Evolutionary conservation across 2,329 filamentous ascomycete genomes (phyloP).

Genomic region (Ramularia endophylla): DNA sequence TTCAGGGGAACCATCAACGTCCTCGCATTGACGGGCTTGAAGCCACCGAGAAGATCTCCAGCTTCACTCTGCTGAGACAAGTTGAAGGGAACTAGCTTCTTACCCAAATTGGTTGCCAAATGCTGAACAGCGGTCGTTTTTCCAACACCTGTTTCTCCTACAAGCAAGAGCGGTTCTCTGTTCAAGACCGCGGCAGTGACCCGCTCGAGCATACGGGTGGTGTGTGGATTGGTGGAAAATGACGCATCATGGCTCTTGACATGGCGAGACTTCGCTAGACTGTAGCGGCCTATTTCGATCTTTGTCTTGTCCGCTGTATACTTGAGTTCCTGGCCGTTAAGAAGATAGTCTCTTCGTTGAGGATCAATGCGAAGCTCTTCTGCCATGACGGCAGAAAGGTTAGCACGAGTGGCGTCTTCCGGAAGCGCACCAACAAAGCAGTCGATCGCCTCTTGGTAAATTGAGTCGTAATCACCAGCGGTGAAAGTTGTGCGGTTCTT

Average conservation of each 20-base stretch:
- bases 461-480: constrained; percentile 68
- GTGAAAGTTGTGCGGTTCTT: constrained; percentile 55
- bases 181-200: constrained; percentile 76
- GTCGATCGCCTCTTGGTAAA: constrained; percentile 90
- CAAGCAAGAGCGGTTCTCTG: constrained; percentile 83
- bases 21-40: constrained; percentile 89
- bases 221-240: constrained; percentile 85
- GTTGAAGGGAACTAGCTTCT: constrained; percentile 88
- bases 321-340: constrained; percentile 65
- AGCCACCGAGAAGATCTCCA: constrained; percentile 90
- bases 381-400: constrained; percentile 65
- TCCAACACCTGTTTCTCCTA: constrained; percentile 98
- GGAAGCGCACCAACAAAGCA: constrained; percentile 82
- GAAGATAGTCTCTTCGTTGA: constrained; percentile 71
- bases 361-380: constrained; percentile 82
- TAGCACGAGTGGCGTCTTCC: constrained; percentile 54
- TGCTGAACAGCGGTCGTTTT: constrained; percentile 97
- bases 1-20: constrained; percentile 83
- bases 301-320: constrained; percentile 46
- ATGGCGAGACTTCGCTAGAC: constrained; percentile 17
- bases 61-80: constrained; percentile 97
- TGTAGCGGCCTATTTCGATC: constrained; percentile 28
- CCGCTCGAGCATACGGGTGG: constrained; percentile 78
- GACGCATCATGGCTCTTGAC: constrained; percentile 42
- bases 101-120: constrained; percentile 73